phyloP scores from a whole-genome alignment of 306 rosid species.

The Glycine latifolia region DNA sequence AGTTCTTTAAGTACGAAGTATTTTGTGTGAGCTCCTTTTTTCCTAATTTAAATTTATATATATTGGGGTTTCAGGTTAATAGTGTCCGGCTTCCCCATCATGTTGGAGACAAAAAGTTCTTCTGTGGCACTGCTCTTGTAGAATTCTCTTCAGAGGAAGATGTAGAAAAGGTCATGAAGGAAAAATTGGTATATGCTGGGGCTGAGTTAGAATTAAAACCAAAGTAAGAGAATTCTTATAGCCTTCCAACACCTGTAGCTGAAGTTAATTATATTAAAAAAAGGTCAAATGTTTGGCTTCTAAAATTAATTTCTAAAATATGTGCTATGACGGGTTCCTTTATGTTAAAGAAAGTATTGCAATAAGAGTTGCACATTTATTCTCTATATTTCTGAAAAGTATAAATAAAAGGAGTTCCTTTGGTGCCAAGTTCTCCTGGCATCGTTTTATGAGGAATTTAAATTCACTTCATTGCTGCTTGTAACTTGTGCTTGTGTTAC shows the following conservation, averaged over 20 bases:
- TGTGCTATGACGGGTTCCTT: background rate
- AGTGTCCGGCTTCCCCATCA: constrained; percentile 91
- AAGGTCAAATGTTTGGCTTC: too few species aligned
- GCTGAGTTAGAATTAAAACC: constrained; percentile 69
- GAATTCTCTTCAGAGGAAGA: constrained; percentile 85
- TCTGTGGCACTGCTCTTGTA: constrained; percentile 83
- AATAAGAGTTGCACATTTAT: background rate
- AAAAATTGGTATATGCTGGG: constrained; percentile 67
- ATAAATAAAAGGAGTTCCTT: background rate
- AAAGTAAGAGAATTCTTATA: constrained; percentile 69
- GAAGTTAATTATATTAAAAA: background rate
- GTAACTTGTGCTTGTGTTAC: background rate
- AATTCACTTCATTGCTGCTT: background rate
- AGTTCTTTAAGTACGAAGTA: background rate
- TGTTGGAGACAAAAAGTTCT: constrained; percentile 79
- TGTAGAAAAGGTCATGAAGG: constrained; percentile 56
- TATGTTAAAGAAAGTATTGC: constrained; percentile 31
- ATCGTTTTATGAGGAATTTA: constrained; percentile 9
- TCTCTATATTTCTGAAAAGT: background rate
- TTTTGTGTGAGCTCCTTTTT: background rate
- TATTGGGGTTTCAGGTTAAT: constrained; percentile 64
- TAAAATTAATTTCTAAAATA: constrained; percentile 9
- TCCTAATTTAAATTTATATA: too few species aligned
- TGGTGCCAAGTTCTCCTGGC: constrained; percentile 7
- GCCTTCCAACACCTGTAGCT: background rate